These are phyloP conservation scores for Tricholoma sp. DNA, from an alignment of 768 basidiomycete species.

Conservation along the genomic window DNA sequence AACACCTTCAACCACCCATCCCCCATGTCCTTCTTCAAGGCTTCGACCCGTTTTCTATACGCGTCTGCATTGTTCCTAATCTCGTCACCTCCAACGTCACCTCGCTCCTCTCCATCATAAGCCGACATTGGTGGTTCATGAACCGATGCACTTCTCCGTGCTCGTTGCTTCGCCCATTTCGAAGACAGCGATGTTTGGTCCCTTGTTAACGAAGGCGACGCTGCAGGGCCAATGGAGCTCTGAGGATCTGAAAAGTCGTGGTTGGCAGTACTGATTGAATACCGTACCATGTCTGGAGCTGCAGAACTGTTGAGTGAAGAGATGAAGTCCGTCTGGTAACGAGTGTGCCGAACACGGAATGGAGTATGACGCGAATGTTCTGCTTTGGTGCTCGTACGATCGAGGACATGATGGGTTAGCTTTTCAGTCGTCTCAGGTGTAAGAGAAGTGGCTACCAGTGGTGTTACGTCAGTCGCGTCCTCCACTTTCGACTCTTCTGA, in stretches of 20 bases:
- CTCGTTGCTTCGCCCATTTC: slow-evolving; percentile 40
- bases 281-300: slow-evolving; percentile 8
- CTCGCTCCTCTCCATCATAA: slow-evolving; percentile 18
- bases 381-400: background rate
- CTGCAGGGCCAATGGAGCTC: slow-evolving; percentile 5
- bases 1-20: slow-evolving; percentile 87
- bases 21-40: slow-evolving; percentile 81
- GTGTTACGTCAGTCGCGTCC: slow-evolving; percentile 2
- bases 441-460: background rate
- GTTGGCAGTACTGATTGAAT: background rate
- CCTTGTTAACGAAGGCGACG: slow-evolving; percentile 12
- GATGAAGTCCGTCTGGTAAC: slow-evolving; percentile 45
- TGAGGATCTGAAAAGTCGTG: background rate
- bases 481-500: slow-evolving; percentile 7
- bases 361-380: slow-evolving; percentile 5
- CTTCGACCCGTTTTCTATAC: slow-evolving; percentile 75
- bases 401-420: background rate
- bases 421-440: background rate
- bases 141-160: slow-evolving; percentile 54
- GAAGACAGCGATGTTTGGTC: slow-evolving; percentile 28
- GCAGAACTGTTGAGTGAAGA: slow-evolving; percentile 18
- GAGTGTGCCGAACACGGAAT: slow-evolving; percentile 38
- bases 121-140: slow-evolving; percentile 46
- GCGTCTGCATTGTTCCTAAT: slow-evolving; percentile 55
- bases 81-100: slow-evolving; percentile 15